Conservation (phyloP, 2,329 filamentous ascomycete species). For the Colletotrichum navitas region DNA sequence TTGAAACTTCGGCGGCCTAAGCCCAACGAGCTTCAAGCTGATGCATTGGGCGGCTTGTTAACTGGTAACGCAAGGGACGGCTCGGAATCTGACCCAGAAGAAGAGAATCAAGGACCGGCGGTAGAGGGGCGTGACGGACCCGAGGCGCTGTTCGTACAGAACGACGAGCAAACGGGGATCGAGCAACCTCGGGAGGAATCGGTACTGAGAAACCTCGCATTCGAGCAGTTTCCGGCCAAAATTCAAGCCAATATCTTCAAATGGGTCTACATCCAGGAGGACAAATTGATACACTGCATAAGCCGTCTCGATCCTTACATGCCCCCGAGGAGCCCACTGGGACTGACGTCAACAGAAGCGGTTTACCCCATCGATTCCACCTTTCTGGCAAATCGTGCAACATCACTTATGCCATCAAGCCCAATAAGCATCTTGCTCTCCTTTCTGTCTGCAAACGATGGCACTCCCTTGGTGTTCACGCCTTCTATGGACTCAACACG, state of each 20-base stretch:
- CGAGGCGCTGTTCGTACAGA: constrained; percentile 26
- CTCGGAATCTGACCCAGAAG: background rate
- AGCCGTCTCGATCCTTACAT: constrained; percentile 57
- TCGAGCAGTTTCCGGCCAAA: constrained; percentile 49
- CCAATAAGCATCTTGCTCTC: constrained; percentile 52
- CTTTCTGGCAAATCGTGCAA: constrained; percentile 49
- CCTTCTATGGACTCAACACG: constrained; percentile 63
- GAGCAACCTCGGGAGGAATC: background rate
- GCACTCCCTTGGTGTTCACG: constrained; percentile 55
- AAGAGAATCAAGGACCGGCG: background rate
- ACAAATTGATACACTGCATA: constrained; percentile 56
- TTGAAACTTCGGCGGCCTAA: constrained; percentile 43
- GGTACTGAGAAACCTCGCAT: constrained; percentile 42
- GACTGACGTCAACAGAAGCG: constrained; percentile 23
- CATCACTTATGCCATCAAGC: constrained; percentile 51
- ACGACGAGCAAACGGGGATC: background rate
- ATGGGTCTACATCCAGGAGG: constrained; percentile 52
- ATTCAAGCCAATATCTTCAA: constrained; percentile 54
- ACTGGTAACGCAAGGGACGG: too few species aligned
- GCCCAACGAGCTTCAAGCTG: constrained; percentile 1
- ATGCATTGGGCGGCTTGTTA: background rate
- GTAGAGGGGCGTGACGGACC: background rate
- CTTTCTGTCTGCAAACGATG: constrained; percentile 57
- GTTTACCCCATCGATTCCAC: constrained; percentile 56
- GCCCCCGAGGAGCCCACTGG: constrained; percentile 42